Conservation (phyloP, 257 asterid genomes). For the Henckelia pumila region DNA sequence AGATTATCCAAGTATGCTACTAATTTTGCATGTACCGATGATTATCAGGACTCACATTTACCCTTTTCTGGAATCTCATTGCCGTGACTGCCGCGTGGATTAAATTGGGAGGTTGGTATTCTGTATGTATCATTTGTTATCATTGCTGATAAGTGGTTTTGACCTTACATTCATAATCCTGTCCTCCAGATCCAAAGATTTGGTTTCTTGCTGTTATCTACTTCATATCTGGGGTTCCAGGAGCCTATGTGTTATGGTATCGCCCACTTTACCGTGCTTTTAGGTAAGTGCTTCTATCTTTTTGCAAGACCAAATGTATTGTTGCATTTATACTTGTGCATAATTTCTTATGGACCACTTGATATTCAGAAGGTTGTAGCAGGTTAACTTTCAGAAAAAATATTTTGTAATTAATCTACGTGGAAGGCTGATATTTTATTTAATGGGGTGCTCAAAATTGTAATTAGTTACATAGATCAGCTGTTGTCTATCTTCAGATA, state of each 20-base stretch:
- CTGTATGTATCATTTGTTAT: background rate
- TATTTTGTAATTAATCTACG: background rate
- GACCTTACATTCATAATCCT: constrained; percentile 18
- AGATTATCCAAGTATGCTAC: background rate
- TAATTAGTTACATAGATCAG: constrained; percentile 9
- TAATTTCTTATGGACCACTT: background rate
- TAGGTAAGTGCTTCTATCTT: constrained; percentile 46
- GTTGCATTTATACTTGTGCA: background rate
- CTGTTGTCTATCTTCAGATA: background rate
- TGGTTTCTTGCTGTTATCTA: constrained; percentile 95
- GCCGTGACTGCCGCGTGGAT: constrained; percentile 25
- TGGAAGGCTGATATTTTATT: no score
- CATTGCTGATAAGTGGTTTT: background rate
- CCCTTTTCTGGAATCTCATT: constrained; percentile 9
- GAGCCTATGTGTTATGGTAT: constrained; percentile 80
- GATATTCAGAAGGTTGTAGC: background rate
- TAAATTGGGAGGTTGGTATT: constrained; percentile 20
- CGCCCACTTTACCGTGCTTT: constrained; percentile 94
- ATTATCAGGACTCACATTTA: constrained; percentile 16
- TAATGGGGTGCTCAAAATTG: background rate
- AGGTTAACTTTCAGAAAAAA: background rate
- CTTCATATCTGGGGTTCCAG: constrained; percentile 94
- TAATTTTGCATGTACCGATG: background rate
- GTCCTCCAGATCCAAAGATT: constrained; percentile 40
- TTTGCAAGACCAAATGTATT: background rate